A percentile compares a stretch with the other conserved stretches of the same genome.
phyloP scores from a whole-genome alignment of 768 basidiomycete genomes.

The Mycena amicta region DNA sequence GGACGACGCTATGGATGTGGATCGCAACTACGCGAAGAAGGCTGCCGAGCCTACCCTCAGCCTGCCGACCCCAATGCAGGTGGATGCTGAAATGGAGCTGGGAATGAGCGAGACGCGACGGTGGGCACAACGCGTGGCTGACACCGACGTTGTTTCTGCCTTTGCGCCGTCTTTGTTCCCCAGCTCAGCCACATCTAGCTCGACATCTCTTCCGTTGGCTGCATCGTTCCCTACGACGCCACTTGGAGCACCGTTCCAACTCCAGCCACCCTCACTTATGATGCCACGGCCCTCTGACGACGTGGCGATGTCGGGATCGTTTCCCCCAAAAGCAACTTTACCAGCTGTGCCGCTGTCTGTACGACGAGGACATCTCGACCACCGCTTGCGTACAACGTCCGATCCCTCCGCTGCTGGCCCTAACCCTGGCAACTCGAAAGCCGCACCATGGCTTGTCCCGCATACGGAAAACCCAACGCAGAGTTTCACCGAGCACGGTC shows the following conservation, averaged over 20 bases:
- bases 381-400: constrained; percentile 26
- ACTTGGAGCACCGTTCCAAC: constrained; percentile 11
- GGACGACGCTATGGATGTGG: constrained; percentile 19
- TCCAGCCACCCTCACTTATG: constrained; percentile 7
- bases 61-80: constrained; percentile 19
- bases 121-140: constrained; percentile 21
- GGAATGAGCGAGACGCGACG: constrained; percentile 13
- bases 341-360: constrained; percentile 6
- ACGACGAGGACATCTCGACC: constrained; percentile 20
- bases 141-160: constrained; percentile 12
- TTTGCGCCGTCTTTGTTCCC: constrained; percentile 10
- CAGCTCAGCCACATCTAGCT: background rate
- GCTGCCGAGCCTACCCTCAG: background rate
- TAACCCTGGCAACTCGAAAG: background rate
- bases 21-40: too few relatives aligned
- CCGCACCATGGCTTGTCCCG: constrained; percentile 9
- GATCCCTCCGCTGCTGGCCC: constrained; percentile 14
- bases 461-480: background rate
- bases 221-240: background rate
- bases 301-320: too few relatives aligned
- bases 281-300: too few relatives aligned
- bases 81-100: constrained; percentile 5
- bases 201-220: background rate
- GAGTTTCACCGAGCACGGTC: background rate
- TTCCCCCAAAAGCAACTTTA: background rate